A percentile compares a stretch with the other conserved stretches of the same genome.
phyloP scores from a whole-genome alignment of 73 alveolate species.

The Diophrys appendiculata region DNA sequence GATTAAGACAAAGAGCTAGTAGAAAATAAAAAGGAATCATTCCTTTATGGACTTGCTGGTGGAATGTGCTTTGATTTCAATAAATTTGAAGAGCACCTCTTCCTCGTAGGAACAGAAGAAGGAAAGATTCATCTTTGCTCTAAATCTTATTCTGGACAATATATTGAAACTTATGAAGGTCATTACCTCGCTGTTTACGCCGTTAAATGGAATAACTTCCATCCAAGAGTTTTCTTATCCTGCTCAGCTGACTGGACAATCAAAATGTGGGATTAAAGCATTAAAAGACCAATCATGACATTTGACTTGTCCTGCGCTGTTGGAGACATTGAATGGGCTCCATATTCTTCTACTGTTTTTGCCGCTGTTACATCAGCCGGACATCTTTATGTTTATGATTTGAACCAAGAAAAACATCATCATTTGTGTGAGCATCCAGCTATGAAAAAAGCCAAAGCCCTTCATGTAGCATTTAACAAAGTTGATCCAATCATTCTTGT shows the following conservation, averaged over 20 bases:
- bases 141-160: constrained; percentile 96
- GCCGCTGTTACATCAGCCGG: constrained; percentile 92
- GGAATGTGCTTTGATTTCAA: constrained; percentile 99
- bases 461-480: constrained; percentile 87
- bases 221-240: constrained; percentile 95
- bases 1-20: constrained; percentile 68
- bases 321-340: constrained; percentile 99
- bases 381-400: constrained; percentile 83
- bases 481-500: constrained; percentile 88
- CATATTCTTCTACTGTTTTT: constrained; percentile 98
- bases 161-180: constrained; percentile 93
- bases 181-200: constrained; percentile 99
- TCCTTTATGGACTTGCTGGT: constrained; percentile 97
- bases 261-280: constrained; percentile 98
- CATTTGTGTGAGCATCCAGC: constrained; percentile 82
- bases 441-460: constrained; percentile 84
- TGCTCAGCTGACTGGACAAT: constrained; percentile 99
- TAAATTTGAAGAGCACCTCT: constrained; percentile 91
- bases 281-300: constrained; percentile 92
- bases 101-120: constrained; percentile 99
- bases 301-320: constrained; percentile 98
- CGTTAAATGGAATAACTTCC: constrained; percentile 98
- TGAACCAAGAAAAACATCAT: constrained; percentile 81
- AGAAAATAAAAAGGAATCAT: constrained; percentile 77
- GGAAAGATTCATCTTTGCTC: constrained; percentile 99